Percentiles rank a stretch among this genome's conserved stretches.
Evolutionary conservation across 441 rosid genomes (phyloP).

Genomic region (Gossypium davidsonii): DNA sequence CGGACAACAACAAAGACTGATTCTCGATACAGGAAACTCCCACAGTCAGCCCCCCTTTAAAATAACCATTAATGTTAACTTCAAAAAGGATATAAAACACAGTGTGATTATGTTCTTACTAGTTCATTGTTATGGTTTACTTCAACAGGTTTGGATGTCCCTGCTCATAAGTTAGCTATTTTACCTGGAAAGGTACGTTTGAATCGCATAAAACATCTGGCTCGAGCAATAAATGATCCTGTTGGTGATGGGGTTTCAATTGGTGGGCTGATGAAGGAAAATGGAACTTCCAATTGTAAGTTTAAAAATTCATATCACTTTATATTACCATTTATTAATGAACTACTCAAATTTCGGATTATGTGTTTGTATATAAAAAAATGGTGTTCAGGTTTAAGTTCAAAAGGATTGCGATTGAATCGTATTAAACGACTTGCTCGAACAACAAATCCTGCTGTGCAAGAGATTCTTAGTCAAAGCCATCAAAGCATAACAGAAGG

Average conservation of each 20-base stretch:
- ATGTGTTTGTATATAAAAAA: background rate
- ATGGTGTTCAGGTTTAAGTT: conserved; percentile 39
- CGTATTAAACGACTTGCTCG: conserved; percentile 68
- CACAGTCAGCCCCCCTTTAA: conserved; percentile 26
- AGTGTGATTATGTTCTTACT: background rate
- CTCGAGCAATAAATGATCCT: conserved; percentile 47
- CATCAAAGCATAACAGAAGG: conserved; percentile 31
- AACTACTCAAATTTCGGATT: background rate
- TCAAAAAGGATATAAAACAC: background rate
- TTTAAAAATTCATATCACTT: background rate
- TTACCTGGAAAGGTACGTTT: conserved; percentile 52
- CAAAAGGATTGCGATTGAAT: conserved; percentile 58
- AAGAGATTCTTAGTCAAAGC: conserved; percentile 18
- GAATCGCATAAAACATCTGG: conserved; percentile 69
- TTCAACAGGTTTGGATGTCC: conserved; percentile 49
- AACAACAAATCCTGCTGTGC: conserved; percentile 24
- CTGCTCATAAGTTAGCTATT: conserved; percentile 39
- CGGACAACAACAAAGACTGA: conserved; percentile 18
- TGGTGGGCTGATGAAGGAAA: conserved; percentile 25
- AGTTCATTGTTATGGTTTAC: conserved; percentile 1
- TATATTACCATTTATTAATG: background rate
- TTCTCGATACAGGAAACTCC: conserved; percentile 20
- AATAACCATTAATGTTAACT: background rate
- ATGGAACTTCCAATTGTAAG: conserved; percentile 46
- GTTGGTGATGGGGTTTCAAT: conserved; percentile 16